Evolutionary conservation across 2,329 filamentous ascomycete species (phyloP), one percentile per base, ranked within the genome.

Genomic region (Hypoxylon sp.): DNA sequence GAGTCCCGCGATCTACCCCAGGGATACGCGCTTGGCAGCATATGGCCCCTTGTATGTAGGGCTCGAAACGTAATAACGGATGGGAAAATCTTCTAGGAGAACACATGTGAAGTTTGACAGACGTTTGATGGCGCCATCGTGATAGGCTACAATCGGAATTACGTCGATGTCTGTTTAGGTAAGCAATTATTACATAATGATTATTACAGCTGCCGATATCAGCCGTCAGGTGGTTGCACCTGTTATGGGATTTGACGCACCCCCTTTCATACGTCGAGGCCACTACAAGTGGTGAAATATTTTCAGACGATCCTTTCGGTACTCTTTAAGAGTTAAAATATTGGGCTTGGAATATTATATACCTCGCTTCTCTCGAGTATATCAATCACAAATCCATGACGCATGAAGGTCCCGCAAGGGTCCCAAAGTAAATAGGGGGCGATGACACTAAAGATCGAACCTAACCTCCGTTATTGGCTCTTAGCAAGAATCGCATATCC

Each of bases 1-100:
- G 41, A 51, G 48, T 60, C 30, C 60, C 48, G 43, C 45, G 65
- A 63, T 61, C 55, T 46, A 17, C 59, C 32, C 34, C 60, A 56
- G 59, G 62, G 43, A 21, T 61, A 19, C 34, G 34, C 34, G 55
- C 68, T 70, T 68, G 68, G 68, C 68, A 14, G 49, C 30, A 19
- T 50, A n/a, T 25, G 10, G 11, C 19, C 48, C 48, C 45, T 14
- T 36, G 28, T 36, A 48, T n/a, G 9, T 43, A 23, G 13, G 38
- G 17, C 19, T 19, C 48, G 43, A 19, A 32, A 57, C 9, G 14
- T 19, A 11, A 21, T 21, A 43, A 41, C 17, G 52, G 38, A 45
- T 32, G 17, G 21, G 9, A 28, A 21, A 28, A 21, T 11, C 25
- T 45, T 45, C 23, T 25, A 21, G 23, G n/a, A 32, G 23, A 43